Percentiles rank a stretch among this genome's conserved stretches.
phyloP scores from a whole-genome alignment of 2,329 filamentous ascomycete genomes.

The Pseudogymnoascus pannorum region DNA sequence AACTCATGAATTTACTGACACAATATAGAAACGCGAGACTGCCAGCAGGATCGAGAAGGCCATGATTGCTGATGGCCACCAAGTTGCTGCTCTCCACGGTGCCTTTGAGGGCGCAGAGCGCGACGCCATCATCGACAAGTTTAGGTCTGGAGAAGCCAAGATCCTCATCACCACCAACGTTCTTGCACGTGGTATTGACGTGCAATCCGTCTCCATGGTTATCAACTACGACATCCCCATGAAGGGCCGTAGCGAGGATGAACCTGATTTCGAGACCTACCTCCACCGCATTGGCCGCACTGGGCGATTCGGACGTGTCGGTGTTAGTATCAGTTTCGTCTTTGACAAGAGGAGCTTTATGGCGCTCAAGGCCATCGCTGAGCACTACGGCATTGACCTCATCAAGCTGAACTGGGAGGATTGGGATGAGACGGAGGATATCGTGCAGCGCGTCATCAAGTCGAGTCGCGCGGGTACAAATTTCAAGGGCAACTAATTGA shows the following conservation, averaged over 20 bases:
- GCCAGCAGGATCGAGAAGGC: conserved; percentile 77
- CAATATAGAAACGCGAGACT: conserved; percentile 67
- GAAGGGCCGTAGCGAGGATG: conserved; percentile 66
- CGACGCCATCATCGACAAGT: conserved; percentile 77
- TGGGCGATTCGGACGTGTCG: conserved; percentile 91
- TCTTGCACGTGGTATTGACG: conserved; percentile 89
- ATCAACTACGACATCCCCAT: conserved; percentile 92
- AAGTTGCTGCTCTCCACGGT: conserved; percentile 82
- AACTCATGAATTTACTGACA: not conserved
- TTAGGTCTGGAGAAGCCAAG: conserved; percentile 81
- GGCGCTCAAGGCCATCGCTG: conserved; percentile 71
- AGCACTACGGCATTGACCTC: conserved; percentile 73
- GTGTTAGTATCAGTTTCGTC: conserved; percentile 92
- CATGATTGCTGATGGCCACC: conserved; percentile 85
- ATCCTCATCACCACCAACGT: conserved; percentile 98
- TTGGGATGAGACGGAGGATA: conserved; percentile 82
- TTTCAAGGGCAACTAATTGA: conserved; percentile 23
- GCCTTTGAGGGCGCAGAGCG: conserved; percentile 77
- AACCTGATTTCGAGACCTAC: conserved; percentile 91
- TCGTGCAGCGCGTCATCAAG: conserved; percentile 76
- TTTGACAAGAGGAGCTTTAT: conserved; percentile 76
- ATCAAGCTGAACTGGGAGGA: conserved; percentile 76
- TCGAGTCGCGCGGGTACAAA: conserved; percentile 52
- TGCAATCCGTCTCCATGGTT: conserved; percentile 90
- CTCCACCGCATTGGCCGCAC: conserved; percentile 97